Conservation (phyloP, 2,329 filamentous ascomycete genomes). For the Pseudogymnoascus sp. region DNA sequence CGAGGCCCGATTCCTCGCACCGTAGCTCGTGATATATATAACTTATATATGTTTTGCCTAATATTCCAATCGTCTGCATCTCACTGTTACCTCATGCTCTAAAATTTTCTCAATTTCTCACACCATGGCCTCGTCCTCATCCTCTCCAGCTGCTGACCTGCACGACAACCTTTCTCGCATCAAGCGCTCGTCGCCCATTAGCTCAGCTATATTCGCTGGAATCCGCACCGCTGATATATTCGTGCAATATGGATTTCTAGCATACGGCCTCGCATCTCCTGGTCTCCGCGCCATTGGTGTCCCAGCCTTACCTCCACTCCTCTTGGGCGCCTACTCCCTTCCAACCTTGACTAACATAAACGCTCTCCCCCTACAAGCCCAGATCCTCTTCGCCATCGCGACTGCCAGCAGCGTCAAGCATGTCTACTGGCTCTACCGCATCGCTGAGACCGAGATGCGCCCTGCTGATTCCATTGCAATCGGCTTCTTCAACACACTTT, state of each 20-base stretch:
- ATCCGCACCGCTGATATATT: slow-evolving; percentile 40
- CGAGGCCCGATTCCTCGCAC: not conserved
- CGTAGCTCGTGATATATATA: not conserved
- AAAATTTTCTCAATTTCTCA: not conserved
- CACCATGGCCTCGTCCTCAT: not conserved
- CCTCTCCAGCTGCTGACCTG: not conserved
- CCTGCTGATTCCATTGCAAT: slow-evolving; percentile 37
- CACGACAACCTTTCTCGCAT: not conserved
- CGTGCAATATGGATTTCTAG: slow-evolving; percentile 43
- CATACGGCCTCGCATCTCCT: slow-evolving; percentile 38
- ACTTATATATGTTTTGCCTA: not conserved
- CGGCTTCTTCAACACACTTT: slow-evolving; percentile 43
- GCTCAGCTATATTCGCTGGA: slow-evolving; percentile 36
- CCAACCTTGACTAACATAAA: slow-evolving; percentile 32
- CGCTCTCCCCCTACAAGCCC: slow-evolving; percentile 42
- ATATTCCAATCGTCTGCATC: not conserved
- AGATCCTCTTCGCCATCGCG: slow-evolving; percentile 46
- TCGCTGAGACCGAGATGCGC: slow-evolving; percentile 45
- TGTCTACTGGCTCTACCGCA: slow-evolving; percentile 42
- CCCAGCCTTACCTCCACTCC: slow-evolving; percentile 31
- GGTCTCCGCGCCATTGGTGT: slow-evolving; percentile 38
- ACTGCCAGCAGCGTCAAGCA: slow-evolving; percentile 48
- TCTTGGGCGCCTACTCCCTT: slow-evolving; percentile 21
- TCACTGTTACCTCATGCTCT: not conserved
- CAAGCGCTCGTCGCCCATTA: slow-evolving; percentile 28